Evolutionary conservation across 257 asterid species (phyloP), one percentile per base, ranked within the genome.

Genomic region (Plantago elongata): DNA sequence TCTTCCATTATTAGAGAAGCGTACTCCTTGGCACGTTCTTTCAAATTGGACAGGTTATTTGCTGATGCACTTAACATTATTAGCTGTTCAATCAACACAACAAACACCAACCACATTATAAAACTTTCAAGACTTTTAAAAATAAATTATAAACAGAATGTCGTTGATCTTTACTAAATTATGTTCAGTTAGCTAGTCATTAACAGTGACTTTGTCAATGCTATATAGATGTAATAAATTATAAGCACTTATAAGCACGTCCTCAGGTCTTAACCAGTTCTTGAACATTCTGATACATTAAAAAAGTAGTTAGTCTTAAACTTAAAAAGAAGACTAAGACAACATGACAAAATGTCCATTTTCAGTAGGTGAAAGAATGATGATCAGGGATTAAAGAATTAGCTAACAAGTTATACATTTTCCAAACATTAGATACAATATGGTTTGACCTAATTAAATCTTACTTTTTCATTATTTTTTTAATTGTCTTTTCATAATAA

Each of bases 11-110:
- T 85, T 51, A 89, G 72, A 75, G 71, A 80, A 38, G 97, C 94
- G 51, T 89, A 89, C 58, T 89, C 97, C 66, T 74, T 81, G 15
- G 94, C 97, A 77, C 86, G 93, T 84, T 89, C 94, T 77, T 84
- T 86, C 77, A 89, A 71, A 73, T 79, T 75, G 44, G 93, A 87
- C 84, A 90, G 69, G 77, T 90, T 90, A 82, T 90, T 90, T 49
- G 97, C 95, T 3, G 95, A 87, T 55, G 95, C 97, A 73, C 97
- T 90, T 79, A 90, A 66, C 94, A 85, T 74, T 64, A 90, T 85
- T 71, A 90, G 87, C 97, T 90, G 94, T 51, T 73, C 10, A 11
- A 51, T 62, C 29, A 38, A 44, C 42, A 22, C 34, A 51, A 42
- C 5, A 38, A 51, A 42, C 5, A 38, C 42, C 52, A 56, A 57